Percentiles rank a stretch among this genome's conserved stretches.
These are phyloP conservation scores for Rhizopus arrhizus DNA, from an alignment of 371 early-diverging fungal species.

Conservation along the genomic window DNA sequence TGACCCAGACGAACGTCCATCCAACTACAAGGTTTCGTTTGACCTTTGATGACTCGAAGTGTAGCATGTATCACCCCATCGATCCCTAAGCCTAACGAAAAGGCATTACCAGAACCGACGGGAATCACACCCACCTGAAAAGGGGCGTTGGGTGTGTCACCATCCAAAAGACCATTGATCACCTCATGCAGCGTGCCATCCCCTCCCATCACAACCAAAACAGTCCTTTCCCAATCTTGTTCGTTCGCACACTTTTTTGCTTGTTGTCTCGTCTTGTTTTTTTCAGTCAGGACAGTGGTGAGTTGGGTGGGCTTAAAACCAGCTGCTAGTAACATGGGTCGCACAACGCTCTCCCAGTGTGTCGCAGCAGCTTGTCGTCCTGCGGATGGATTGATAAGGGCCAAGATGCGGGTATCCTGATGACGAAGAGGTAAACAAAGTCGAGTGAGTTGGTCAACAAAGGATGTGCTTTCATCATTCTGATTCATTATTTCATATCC, in stretches of 20 bases:
- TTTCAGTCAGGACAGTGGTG: slow-evolving; percentile 6
- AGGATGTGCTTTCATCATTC: neutral
- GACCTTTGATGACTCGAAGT: slow-evolving; percentile 37
- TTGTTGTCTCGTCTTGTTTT: slow-evolving; percentile 18
- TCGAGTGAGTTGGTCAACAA: neutral
- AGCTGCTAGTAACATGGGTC: slow-evolving; percentile 29
- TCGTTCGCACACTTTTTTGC: neutral
- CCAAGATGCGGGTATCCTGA: slow-evolving; percentile 10
- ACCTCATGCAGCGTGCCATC: slow-evolving; percentile 55
- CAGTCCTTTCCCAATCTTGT: neutral
- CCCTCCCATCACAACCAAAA: slow-evolving; percentile 47
- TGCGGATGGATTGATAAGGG: slow-evolving; percentile 28
- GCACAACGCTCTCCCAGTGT: slow-evolving; percentile 22
- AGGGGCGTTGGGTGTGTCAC: neutral
- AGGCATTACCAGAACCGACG: slow-evolving; percentile 51
- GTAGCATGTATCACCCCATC: slow-evolving; percentile 36
- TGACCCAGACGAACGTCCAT: slow-evolving; percentile 39
- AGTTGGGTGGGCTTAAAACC: slow-evolving; percentile 13
- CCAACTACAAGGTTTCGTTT: slow-evolving; percentile 32
- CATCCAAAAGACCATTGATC: slow-evolving; percentile 39
- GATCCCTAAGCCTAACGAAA: slow-evolving; percentile 39
- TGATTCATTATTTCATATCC: neutral
- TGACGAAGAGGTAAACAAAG: neutral
- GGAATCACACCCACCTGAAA: slow-evolving; percentile 46
- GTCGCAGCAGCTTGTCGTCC: slow-evolving; percentile 17